Percentiles rank a stretch among this genome's conserved stretches.
Evolutionary conservation across 1,284 basidiomycete genomes (phyloP).

Genomic region (Microbotryum intermedium): DNA sequence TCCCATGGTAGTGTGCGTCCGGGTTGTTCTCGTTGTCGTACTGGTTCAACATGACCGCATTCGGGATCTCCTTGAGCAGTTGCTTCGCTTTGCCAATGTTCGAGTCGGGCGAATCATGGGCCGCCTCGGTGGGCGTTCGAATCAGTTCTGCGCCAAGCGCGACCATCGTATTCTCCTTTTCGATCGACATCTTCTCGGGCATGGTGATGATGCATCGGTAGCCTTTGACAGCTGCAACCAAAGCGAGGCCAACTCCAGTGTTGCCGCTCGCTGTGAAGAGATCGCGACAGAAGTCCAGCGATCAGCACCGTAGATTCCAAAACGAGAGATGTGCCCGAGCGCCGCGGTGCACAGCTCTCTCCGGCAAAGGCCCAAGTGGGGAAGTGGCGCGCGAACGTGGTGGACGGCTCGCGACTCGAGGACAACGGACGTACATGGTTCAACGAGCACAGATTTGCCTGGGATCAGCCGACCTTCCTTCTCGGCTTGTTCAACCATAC

Average conservation of each 20-base stretch:
- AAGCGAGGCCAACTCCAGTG: conserved; percentile 77
- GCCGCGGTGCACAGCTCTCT: no score
- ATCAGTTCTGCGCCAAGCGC: conserved; percentile 85
- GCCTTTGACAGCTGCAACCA: conserved; percentile 87
- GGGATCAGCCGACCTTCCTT: conserved; percentile 73
- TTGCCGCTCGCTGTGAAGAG: conserved; percentile 27
- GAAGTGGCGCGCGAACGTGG: background rate
- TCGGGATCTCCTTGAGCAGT: conserved; percentile 67
- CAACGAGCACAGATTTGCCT: conserved; percentile 84
- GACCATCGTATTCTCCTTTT: conserved; percentile 86
- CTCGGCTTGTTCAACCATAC: conserved; percentile 94
- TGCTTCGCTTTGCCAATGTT: conserved; percentile 74
- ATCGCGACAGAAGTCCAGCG: background rate
- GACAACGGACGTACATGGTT: conserved; percentile 49
- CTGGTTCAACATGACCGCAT: conserved; percentile 87
- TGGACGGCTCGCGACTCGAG: background rate
- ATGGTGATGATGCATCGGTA: conserved; percentile 73
- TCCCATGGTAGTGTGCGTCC: conserved; percentile 74
- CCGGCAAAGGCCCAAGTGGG: background rate
- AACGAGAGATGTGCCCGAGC: no score
- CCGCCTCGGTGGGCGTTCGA: conserved; percentile 83
- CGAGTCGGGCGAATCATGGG: conserved; percentile 73
- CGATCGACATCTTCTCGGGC: conserved; percentile 92
- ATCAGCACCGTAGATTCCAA: no score
- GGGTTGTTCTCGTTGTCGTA: conserved; percentile 69